A percentile compares a stretch with the other conserved stretches of the same genome.
phyloP scores from a whole-genome alignment of 2,329 filamentous ascomycete species.

The Tolypocladium ovalisporum region DNA sequence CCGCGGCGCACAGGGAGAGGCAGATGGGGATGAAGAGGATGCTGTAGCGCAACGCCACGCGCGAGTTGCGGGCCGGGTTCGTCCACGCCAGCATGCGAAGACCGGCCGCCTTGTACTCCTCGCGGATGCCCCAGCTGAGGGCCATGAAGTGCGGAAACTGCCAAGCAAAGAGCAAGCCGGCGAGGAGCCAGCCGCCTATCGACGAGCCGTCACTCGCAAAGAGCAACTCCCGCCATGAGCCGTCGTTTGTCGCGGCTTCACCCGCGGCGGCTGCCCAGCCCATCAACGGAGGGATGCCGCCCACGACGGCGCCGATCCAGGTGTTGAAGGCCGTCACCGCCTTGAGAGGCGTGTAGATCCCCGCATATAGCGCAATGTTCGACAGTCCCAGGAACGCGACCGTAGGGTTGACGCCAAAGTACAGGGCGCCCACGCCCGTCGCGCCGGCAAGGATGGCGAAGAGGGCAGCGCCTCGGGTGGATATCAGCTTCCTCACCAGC shows the following conservation, averaged over 20 bases:
- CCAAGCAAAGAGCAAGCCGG: constrained; percentile 80
- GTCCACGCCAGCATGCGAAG: constrained; percentile 73
- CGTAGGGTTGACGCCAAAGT: constrained; percentile 88
- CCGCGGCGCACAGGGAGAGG: constrained; percentile 62
- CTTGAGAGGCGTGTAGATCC: constrained; percentile 87
- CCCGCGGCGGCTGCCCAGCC: constrained; percentile 94
- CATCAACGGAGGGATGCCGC: constrained; percentile 92
- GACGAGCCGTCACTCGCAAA: constrained; percentile 51
- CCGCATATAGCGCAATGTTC: constrained; percentile 86
- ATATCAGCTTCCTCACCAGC: constrained; percentile 71
- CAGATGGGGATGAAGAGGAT: constrained; percentile 81
- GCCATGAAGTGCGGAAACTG: constrained; percentile 99
- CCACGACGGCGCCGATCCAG: constrained; percentile 88
- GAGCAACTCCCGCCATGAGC: constrained; percentile 68
- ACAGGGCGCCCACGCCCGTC: constrained; percentile 61
- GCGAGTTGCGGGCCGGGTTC: constrained; percentile 72
- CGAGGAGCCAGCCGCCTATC: constrained; percentile 80
- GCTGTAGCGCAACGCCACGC: constrained; percentile 82
- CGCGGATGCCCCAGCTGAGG: constrained; percentile 74
- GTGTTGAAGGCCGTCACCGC: constrained; percentile 80
- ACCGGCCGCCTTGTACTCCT: constrained; percentile 70
- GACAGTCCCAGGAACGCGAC: constrained; percentile 73
- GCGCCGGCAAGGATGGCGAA: constrained; percentile 70
- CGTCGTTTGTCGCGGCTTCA: constrained; percentile 66
- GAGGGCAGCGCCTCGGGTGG: constrained; percentile 55